Evolutionary conservation across 2,329 filamentous ascomycete species (phyloP).

Genomic region (Fusarium tuaranense): DNA sequence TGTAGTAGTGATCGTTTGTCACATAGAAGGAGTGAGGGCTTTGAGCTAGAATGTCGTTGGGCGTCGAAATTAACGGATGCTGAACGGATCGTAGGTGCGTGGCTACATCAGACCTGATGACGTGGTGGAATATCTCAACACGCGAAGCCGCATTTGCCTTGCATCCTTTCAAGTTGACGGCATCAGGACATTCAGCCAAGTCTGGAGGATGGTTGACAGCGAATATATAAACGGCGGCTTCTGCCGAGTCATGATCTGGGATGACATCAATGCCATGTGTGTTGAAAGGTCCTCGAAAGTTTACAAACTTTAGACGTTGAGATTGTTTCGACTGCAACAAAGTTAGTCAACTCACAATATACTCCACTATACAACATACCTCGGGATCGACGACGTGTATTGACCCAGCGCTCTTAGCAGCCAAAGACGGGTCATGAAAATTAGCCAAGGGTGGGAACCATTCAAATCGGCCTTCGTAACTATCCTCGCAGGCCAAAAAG

Average conservation of each 20-base stretch:
- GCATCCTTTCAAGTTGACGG: conserved; percentile 11
- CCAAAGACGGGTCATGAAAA: conserved; percentile 55
- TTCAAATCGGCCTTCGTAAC: conserved; percentile 52
- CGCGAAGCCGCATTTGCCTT: conserved; percentile 59
- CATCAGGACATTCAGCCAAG: conserved; percentile 47
- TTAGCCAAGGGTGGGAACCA: conserved; percentile 65
- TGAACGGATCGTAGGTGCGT: conserved; percentile 64
- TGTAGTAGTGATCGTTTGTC: conserved; percentile 70
- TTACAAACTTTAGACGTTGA: conserved; percentile 56
- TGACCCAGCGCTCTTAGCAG: conserved; percentile 52
- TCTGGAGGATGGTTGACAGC: conserved; percentile 71
- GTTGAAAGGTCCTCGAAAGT: conserved; percentile 65
- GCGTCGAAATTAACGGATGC: conserved; percentile 65
- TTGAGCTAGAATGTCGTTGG: conserved; percentile 67
- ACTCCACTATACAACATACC: conserved; percentile 48
- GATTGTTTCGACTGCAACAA: not conserved
- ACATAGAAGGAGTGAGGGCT: conserved; percentile 64
- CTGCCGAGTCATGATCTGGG: conserved; percentile 54
- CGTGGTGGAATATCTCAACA: conserved; percentile 69
- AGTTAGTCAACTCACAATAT: not conserved
- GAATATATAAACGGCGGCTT: conserved; percentile 66
- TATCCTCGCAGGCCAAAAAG: conserved; percentile 68
- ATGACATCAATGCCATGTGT: conserved; percentile 73
- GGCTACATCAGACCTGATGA: conserved; percentile 54
- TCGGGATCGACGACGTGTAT: conserved; percentile 66